Evolutionary conservation across 176 grass and related monocot species (phyloP), one percentile per base, ranked within the genome.

Genomic region (Lolium multiflorum): DNA sequence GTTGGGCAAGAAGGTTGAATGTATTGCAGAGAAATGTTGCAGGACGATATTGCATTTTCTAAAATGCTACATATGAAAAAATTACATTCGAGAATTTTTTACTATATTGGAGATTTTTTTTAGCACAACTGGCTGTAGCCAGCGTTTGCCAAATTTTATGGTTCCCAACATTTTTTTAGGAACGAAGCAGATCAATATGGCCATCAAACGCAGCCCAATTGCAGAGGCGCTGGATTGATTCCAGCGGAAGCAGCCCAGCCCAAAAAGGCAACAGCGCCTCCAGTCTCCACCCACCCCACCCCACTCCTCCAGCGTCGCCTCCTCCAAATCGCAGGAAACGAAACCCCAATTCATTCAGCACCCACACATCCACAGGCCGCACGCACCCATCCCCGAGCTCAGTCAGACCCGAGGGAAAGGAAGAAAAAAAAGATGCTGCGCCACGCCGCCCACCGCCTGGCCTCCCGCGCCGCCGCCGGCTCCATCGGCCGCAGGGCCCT

Each of bases 401-500:
- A 67, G n/a, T 74, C 84, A 67, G n/a, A 51, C 7, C 76, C 76
- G 44, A 61, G 51, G 2, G 16, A 48, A 31, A 46, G 6, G 18
- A 21, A 2, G 12, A 26, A 2, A 55, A 18, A 54, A 49, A 73
- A 41, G 51, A 93, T 93, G 91, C 75, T 88, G 74, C 91, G 91
- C 49, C 82, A 90, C 73, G 88, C 88, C 85, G 82, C 82, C 58
- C 82, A 75, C 74, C 66, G 82, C 75, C 88, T 93, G 26, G 79
- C 51, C 79, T 84, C 88, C 89, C 90, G 92, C 69, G 46, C 82
- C 71, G 59, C 87, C 73, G 69, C 54, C 37, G 72, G 72, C 72
- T 35, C 74, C 62, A 46, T 65, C 59, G 20, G 76, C 62, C 82
- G 89, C 68, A 65, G 92, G 80, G 52, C 70, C 46, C 83, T 88